phyloP scores from a whole-genome alignment of 495 filamentous ascomycete species.

The Neurospora sp. region DNA sequence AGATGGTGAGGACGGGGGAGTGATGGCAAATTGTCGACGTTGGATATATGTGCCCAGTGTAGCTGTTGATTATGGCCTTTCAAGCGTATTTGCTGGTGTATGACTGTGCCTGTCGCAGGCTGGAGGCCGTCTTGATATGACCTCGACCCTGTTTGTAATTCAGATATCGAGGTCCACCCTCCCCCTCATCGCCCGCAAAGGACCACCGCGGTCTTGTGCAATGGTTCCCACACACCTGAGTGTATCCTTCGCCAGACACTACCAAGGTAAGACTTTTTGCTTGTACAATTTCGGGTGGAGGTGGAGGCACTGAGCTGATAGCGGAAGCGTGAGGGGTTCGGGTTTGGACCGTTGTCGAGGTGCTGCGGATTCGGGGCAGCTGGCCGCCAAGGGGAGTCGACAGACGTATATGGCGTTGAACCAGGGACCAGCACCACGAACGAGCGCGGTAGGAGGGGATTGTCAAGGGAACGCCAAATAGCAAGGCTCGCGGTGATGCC shows the following conservation, averaged over 20 bases:
- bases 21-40: neutral
- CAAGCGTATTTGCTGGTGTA: neutral
- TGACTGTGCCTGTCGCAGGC: neutral
- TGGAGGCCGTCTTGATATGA: slow-evolving; percentile 6
- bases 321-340: neutral
- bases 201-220: slow-evolving; percentile 21
- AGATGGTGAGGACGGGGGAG: neutral
- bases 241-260: neutral
- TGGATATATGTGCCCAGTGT: neutral
- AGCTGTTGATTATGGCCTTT: neutral
- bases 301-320: neutral
- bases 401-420: neutral
- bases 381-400: neutral
- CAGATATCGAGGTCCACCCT: slow-evolving; percentile 27
- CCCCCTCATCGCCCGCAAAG: slow-evolving; percentile 27
- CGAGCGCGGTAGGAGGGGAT: neutral
- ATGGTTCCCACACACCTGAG: slow-evolving; percentile 2
- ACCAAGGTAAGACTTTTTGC: neutral
- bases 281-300: neutral
- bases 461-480: neutral
- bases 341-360: neutral
- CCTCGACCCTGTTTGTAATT: slow-evolving; percentile 19
- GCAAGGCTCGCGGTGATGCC: neutral
- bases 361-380: neutral
- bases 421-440: neutral